Percentiles rank a stretch among this genome's conserved stretches.
phyloP scores from a whole-genome alignment of 208 protist genomes.

The Acanthamoeba culbertsoni region DNA sequence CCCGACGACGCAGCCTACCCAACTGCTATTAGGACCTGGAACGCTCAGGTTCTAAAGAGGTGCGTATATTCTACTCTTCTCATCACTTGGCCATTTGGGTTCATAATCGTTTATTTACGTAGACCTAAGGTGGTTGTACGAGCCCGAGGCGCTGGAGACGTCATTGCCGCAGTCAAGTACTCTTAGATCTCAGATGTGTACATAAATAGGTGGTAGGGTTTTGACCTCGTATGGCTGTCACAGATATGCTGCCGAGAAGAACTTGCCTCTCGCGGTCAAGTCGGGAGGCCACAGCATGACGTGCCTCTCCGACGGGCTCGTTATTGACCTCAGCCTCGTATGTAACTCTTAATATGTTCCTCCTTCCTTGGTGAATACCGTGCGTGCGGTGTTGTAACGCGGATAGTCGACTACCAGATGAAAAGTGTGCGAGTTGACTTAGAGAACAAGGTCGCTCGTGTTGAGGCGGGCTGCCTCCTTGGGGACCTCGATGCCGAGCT shows the following conservation, averaged over 20 bases:
- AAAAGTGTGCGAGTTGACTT: background rate
- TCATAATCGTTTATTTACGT: too few species aligned
- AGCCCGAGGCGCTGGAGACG: too few species aligned
- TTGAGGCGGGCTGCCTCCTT: background rate
- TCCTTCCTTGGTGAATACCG: too few species aligned
- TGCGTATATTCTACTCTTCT: too few species aligned
- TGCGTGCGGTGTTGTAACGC: background rate
- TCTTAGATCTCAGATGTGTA: too few species aligned
- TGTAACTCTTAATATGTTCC: background rate
- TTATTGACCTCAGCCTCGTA: slow-evolving; percentile 19
- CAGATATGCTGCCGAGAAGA: background rate
- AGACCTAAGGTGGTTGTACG: too few species aligned
- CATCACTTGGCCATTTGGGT: too few species aligned
- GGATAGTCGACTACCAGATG: background rate
- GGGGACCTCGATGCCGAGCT: slow-evolving; percentile 29
- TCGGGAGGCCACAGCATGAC: slow-evolving; percentile 18
- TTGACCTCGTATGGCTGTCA: too few species aligned
- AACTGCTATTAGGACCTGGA: background rate
- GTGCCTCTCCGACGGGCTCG: background rate
- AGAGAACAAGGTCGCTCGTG: background rate
- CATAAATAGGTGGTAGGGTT: too few species aligned
- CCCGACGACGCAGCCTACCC: background rate
- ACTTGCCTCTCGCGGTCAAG: background rate
- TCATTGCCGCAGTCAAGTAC: too few species aligned
- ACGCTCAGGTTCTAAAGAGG: background rate